These are phyloP conservation scores for Boechera divaricarpa DNA, from an alignment of 345 rosid species.

Conservation along the genomic window DNA sequence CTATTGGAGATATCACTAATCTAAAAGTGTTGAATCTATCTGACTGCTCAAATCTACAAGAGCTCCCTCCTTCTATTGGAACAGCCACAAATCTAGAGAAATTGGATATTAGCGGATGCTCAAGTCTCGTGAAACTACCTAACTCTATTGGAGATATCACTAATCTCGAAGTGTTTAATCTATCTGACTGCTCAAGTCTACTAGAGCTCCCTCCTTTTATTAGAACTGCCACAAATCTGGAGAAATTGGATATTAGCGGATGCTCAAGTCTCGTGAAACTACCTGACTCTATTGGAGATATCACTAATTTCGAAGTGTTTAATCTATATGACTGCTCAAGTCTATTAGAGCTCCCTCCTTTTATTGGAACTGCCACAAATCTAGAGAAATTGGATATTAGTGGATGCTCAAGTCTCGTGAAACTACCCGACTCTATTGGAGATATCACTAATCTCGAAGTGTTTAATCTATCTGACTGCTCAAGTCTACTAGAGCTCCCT, in stretches of 20 bases:
- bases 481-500: neutral
- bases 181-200: neutral
- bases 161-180: neutral
- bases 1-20: neutral
- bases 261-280: neutral
- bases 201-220: neutral
- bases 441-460: neutral
- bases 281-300: neutral
- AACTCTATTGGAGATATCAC: neutral
- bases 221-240: neutral
- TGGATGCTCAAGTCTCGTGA: neutral
- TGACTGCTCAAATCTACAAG: neutral
- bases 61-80: neutral
- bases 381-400: no score
- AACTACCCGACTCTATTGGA: neutral
- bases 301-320: neutral
- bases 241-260: no score
- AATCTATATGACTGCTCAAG: no score
- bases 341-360: neutral
- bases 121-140: neutral
- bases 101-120: no score
- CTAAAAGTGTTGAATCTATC: neutral
- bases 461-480: no score
- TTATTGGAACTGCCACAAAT: neutral
- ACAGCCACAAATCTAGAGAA: neutral